Conservation (phyloP, 257 asterid genomes). For the Vinca minor region DNA sequence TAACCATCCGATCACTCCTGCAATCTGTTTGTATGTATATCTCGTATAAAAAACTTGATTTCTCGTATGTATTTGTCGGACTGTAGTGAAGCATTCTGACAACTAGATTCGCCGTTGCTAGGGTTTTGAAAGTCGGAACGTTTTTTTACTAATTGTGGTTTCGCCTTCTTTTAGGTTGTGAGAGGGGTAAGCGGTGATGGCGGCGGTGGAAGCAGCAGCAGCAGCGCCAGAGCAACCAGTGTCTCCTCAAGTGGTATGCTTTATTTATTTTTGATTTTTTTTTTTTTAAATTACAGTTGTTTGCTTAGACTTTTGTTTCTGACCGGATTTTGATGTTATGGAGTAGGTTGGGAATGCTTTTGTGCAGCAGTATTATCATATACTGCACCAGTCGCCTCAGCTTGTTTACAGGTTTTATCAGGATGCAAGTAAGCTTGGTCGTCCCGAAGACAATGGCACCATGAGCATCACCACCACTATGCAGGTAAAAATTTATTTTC, state of each 20-base stretch:
- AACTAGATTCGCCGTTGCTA: not conserved
- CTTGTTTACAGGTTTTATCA: constrained; percentile 70
- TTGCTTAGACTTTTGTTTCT: too few species aligned
- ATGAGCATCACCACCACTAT: constrained; percentile 70
- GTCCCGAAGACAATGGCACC: constrained; percentile 73
- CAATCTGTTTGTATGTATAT: not conserved
- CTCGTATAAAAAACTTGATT: not conserved
- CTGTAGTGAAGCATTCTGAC: not conserved
- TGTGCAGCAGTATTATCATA: constrained; percentile 78
- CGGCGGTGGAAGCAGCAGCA: too few species aligned
- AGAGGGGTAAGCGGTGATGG: constrained; percentile 37
- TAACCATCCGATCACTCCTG: constrained; percentile 27
- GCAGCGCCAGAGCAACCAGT: constrained; percentile 37
- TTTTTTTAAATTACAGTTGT: too few species aligned
- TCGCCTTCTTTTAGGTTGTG: constrained; percentile 22
- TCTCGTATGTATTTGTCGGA: not conserved
- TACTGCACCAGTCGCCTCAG: constrained; percentile 73
- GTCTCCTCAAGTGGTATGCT: constrained; percentile 63
- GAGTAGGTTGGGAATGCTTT: constrained; percentile 81
- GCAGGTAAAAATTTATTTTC: constrained; percentile 41
- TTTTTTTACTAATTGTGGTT: constrained; percentile 11
- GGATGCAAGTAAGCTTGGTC: constrained; percentile 78
- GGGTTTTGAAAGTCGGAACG: constrained; percentile 5
- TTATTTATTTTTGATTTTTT: not conserved
- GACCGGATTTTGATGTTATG: not conserved